phyloP scores from a whole-genome alignment of 768 basidiomycete genomes.

The Leccinum rimulosum region DNA sequence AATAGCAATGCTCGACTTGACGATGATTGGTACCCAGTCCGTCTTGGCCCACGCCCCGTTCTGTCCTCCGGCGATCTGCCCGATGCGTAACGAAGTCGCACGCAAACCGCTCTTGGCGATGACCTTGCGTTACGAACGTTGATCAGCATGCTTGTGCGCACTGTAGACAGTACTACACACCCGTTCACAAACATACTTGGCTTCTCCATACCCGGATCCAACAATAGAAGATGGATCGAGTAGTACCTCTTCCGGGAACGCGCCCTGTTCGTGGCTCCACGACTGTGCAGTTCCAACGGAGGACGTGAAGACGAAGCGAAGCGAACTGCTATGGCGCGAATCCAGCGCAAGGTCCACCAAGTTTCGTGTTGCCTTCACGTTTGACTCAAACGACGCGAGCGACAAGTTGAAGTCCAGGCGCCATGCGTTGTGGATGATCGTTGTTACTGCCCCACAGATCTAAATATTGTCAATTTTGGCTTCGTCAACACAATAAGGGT shows the following conservation, averaged over 20 bases:
- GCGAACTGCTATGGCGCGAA: slow-evolving; percentile 15
- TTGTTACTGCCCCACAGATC: slow-evolving; percentile 24
- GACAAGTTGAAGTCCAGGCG: slow-evolving; percentile 40
- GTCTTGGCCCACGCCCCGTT: slow-evolving; percentile 35
- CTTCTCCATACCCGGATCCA: slow-evolving; percentile 37
- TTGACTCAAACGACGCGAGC: slow-evolving; percentile 36
- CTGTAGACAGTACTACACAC: slow-evolving; percentile 23
- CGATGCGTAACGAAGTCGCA: slow-evolving; percentile 30
- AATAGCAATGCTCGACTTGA: slow-evolving; percentile 31
- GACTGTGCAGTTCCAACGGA: slow-evolving; percentile 20
- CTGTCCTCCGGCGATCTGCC: slow-evolving; percentile 31
- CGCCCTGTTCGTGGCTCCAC: slow-evolving; percentile 22
- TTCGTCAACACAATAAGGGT: too few species aligned
- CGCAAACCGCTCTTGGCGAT: slow-evolving; percentile 25
- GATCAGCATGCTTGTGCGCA: neutral
- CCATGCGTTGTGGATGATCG: slow-evolving; percentile 27
- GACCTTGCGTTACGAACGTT: slow-evolving; percentile 14
- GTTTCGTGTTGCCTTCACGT: slow-evolving; percentile 33
- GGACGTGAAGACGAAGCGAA: slow-evolving; percentile 28
- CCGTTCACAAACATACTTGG: slow-evolving; percentile 38
- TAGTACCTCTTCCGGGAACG: slow-evolving; percentile 33
- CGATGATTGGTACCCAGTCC: slow-evolving; percentile 36
- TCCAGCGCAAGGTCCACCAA: slow-evolving; percentile 34
- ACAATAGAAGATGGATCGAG: slow-evolving; percentile 26
- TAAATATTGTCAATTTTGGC: neutral